Base-by-base conservation (phyloP, 2,329 filamentous ascomycete species). In the Monosporascus sp. region DNA sequence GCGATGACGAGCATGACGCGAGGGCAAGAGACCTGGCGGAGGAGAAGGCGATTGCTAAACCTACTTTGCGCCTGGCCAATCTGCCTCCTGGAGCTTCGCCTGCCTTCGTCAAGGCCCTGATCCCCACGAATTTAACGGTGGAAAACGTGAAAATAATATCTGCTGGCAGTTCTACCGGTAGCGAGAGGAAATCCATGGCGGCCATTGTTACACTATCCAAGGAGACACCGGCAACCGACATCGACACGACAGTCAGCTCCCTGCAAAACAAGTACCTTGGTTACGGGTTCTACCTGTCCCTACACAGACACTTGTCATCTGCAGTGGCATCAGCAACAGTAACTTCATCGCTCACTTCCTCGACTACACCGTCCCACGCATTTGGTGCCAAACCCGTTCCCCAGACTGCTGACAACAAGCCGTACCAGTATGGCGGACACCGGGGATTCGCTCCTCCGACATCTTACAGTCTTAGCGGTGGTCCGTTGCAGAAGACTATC, bases 241-340 rank as follows among this genome's bases (percentile, higher is more conserved):
- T 97, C 51, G 91, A 97, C 64, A 79, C 83, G 4, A 82, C 86
- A 0, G 89, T 96, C 50, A 93, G 85, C 65, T 73, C 81, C 3
- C 73, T 96, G 35, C 89, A 95, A 65, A 91, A 94, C 59, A 84
- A 81, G 60, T 96, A 97, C 67, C 75, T 96, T 17, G 92, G 92
- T 17, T 90, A 84, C 67, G 92, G 92, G 5, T 90, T 87, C 72
- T 87, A 92, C 68, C 76, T 97, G 2, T 87, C 83, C 7, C 78
- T 96, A 45, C 89, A 92, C 55, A 80, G 90, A 9, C 89, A 95
- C 72, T 78, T 96, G 4, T 95, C 90, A 0, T 95, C 90, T 3
- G 85, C 86, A 1, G 78, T 88, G n/a, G 68, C 77, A 24, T 75
- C 78, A 6, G 71, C 79, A 1, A 61, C 67, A 1, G 64, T 69